Base-by-base conservation (phyloP, 352 stramenopile genomes). In the Globisporangium echinulatum region DNA sequence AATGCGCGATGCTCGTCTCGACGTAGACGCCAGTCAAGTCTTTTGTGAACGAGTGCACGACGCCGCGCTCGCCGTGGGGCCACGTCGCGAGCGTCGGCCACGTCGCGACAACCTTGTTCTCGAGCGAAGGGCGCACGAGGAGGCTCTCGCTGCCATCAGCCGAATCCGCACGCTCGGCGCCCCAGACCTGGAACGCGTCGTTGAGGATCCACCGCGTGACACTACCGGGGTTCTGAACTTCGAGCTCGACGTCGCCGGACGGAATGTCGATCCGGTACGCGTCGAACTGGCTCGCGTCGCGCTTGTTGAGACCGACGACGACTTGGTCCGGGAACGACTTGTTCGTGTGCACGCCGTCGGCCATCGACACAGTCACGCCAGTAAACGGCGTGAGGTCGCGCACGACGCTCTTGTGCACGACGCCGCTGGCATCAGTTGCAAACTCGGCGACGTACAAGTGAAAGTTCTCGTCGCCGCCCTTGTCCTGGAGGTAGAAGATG, bases 361-460 rank as follows among this genome's bases (percentile, higher is more conserved):
- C 47, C 14, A 62, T 52, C 15, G 48, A 54, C 14, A 80, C 74
- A 17, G 70, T 78, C 37, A 68, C 63, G 33, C 54, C 48, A 11
- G 64, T 63, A 17, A 75, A 75, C 52, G 69, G 74, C 49, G 74
- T 79, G 25, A 74, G 52, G 63, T 79, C 67, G 56, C 70, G 69
- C 60, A 76, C 67, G 33, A 38, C 44, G 37, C 72, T 49, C 53
- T 61, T 52, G 52, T 58, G 39, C 17, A 66, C 67, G 19, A 49
- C 56, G 49, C 69, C 58, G 1, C n/a, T 14, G 8, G 56, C 61
- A 33, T 81, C 68, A 4, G 70, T 43, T 15, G 67, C 38, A 49
- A 82, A 77, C 46, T 82, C 72, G 11, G 64, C 71, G 7, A 69
- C 61, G 56, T 74, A 67, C 25, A 82, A 56, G 50, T 82, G 73